Base-by-base conservation (phyloP, 345 rosid genomes). In the Reutealis trisperma region DNA sequence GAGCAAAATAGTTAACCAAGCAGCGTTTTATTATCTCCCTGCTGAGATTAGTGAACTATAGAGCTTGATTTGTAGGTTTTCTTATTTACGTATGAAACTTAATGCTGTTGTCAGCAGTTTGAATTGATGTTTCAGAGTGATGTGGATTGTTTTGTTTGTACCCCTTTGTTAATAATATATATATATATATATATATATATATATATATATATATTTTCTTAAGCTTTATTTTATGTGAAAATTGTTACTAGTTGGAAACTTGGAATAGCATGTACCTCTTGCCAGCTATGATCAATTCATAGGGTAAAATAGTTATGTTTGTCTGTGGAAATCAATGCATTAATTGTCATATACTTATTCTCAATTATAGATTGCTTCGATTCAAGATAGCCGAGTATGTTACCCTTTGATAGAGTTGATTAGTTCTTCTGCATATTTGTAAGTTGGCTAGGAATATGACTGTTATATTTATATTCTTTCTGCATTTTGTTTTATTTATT, bases 1-100 rank as follows among this genome's bases (percentile, higher is more conserved):
- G 84, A 74, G 59, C 68, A 65, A 77, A 73, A 44, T 61, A 73
- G 32, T 30, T 75, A 67, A 65, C 34, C 58, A 45, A 42, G 51
- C 10, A 30, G 49, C 30, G 7, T 69, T 22, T 57, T 37, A 3
- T 60, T 52, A 18, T 30, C 61, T 47, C 62, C n/a, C 13, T 0
- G 44, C 32, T n/a, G 4, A 14, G 9, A 16, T 41, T 6, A 25
- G 63, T 51, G 52, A 47, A 59, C 16, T 37, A 47, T 34, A 49
- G 34, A 59, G 60, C 63, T 60, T 12, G 42, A 34, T 47, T 42
- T 72, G 65, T 63, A 72, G 59, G 63, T 68, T 74, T 61, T 22
- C 18, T 41, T 44, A 6, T 55, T 21, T n/a, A 24, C 41, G 30
- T 44, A 61, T 71, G 59, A 25, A 63, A 63, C 55, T 65, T 54